Evolutionary conservation across 2,329 filamentous ascomycete species (phyloP).

Genomic region (Penicillium griseofulvum): DNA sequence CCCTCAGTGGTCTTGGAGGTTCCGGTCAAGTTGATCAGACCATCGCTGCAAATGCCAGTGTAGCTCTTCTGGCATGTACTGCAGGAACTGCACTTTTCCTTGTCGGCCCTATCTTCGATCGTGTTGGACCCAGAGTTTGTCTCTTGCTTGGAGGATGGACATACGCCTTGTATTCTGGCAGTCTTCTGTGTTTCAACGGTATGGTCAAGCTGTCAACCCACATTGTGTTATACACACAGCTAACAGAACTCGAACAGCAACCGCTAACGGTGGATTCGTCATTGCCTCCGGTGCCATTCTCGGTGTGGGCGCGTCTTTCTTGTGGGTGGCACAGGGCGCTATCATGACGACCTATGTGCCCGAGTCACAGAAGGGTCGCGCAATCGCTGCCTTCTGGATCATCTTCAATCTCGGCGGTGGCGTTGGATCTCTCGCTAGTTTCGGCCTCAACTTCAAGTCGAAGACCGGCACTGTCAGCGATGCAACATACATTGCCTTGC

Average conservation of each 20-base stretch:
- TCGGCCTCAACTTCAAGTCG: conserved; percentile 46
- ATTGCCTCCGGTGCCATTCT: conserved; percentile 48
- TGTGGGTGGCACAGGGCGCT: conserved; percentile 50
- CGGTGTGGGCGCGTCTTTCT: conserved; percentile 47
- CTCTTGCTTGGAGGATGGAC: conserved; percentile 49
- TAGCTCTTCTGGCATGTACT: conserved; percentile 45
- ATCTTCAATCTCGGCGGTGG: conserved; percentile 49
- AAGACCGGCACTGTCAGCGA: conserved; percentile 48
- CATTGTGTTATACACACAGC: neutral
- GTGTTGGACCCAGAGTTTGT: conserved; percentile 44
- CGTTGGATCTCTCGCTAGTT: conserved; percentile 46
- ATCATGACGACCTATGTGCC: conserved; percentile 51
- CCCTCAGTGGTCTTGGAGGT: conserved; percentile 46
- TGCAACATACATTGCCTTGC: conserved; percentile 52
- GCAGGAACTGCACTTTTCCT: conserved; percentile 47
- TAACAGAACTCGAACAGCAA: conserved; percentile 18
- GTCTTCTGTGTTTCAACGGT: conserved; percentile 46
- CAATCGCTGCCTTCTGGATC: conserved; percentile 47
- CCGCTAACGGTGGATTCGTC: conserved; percentile 44
- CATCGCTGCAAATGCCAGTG: conserved; percentile 48
- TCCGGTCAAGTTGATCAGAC: conserved; percentile 48
- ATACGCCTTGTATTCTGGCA: conserved; percentile 48
- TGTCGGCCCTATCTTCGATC: conserved; percentile 46
- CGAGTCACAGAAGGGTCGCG: conserved; percentile 45
- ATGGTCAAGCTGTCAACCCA: neutral